A percentile compares a stretch with the other conserved stretches of the same genome.
phyloP scores from a whole-genome alignment of 345 rosid genomes.

The Tarenaya hassleriana region DNA sequence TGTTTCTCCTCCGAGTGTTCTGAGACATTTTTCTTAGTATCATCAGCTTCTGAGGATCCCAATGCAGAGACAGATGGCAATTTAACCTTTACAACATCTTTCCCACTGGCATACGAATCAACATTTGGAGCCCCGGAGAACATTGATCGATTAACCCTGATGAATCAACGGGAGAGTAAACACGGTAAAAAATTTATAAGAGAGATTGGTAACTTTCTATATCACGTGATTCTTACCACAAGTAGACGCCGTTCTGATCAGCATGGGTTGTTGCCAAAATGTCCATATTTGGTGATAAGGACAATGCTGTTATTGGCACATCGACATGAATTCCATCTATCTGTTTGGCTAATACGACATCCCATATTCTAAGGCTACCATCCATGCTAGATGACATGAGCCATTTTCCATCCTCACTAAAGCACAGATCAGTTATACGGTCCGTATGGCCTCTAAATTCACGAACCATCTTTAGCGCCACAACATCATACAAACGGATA shows the following conservation, averaged over 20 bases:
- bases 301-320: conserved; percentile 76
- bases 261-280: conserved; percentile 87
- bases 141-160: conserved; percentile 79
- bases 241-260: conserved; percentile 83
- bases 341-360: conserved; percentile 80
- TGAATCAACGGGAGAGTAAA: conserved; percentile 4
- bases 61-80: conserved; percentile 70
- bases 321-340: conserved; percentile 83
- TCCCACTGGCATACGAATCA: conserved; percentile 74
- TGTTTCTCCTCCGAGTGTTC: conserved; percentile 28
- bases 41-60: conserved; percentile 46
- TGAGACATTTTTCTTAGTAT: conserved; percentile 32
- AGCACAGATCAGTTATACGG: conserved; percentile 79
- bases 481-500: conserved; percentile 69
- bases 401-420: conserved; percentile 98
- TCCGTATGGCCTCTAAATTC: conserved; percentile 93
- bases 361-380: conserved; percentile 92
- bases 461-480: conserved; percentile 78
- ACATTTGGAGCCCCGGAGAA: conserved; percentile 64
- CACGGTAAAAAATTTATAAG: not conserved
- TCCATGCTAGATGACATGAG: conserved; percentile 93
- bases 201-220: too few relatives aligned
- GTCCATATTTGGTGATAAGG: conserved; percentile 94
- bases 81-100: conserved; percentile 56
- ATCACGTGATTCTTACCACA: too few relatives aligned